These are phyloP conservation scores for Auricularia heimuer DNA, from an alignment of 768 basidiomycete genomes.

Conservation along the genomic window DNA sequence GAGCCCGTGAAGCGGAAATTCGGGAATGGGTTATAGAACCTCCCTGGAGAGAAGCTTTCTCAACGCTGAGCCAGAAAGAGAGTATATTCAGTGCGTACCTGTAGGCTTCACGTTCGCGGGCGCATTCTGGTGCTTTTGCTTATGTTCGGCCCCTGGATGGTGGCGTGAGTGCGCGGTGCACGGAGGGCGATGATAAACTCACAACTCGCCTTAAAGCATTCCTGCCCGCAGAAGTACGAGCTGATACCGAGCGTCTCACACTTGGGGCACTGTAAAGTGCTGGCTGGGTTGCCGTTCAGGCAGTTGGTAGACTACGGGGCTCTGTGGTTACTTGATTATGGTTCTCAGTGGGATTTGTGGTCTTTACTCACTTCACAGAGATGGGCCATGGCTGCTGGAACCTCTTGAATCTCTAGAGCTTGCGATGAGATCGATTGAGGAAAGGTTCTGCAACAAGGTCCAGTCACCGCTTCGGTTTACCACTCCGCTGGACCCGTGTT, in stretches of 20 bases:
- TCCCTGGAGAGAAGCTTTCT: conserved; percentile 34
- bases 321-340: not conserved
- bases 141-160: not conserved
- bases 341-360: not conserved
- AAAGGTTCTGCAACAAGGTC: no score
- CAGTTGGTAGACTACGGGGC: conserved; percentile 24
- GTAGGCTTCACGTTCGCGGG: no score
- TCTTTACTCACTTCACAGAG: no score
- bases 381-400: no score
- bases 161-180: conserved; percentile 9
- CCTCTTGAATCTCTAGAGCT: no score
- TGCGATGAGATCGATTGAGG: no score
- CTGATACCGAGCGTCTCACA: conserved; percentile 85
- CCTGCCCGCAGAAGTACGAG: conserved; percentile 89
- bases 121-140: not conserved
- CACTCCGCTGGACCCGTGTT: no score
- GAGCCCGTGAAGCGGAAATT: conserved; percentile 70
- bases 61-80: no score
- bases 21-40: conserved; percentile 72
- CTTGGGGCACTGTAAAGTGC: conserved; percentile 84
- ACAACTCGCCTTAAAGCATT: conserved; percentile 95
- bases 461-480: no score
- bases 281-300: conserved; percentile 74
- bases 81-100: no score
- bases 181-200: conserved; percentile 25